A percentile compares a stretch with the other conserved stretches of the same genome.
Evolutionary conservation across 441 rosid genomes (phyloP).

Genomic region (Iberis amara): DNA sequence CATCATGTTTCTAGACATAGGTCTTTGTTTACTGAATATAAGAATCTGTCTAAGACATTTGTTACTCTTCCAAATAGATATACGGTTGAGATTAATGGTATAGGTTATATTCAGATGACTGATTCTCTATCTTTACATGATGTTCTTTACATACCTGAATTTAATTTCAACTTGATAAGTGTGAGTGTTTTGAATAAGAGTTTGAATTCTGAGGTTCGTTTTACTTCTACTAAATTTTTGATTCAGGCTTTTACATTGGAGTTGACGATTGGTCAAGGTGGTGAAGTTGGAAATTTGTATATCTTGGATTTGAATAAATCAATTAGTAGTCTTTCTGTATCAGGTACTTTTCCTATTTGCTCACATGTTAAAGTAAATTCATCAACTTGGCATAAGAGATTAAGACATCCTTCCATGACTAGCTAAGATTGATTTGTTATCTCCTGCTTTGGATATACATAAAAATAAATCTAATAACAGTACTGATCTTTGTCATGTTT

Average conservation of each 20-base stretch:
- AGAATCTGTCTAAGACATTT: background rate
- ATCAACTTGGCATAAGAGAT: background rate
- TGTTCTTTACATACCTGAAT: background rate
- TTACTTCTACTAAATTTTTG: background rate
- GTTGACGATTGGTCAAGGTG: background rate
- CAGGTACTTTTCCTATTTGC: background rate
- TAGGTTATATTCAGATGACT: background rate
- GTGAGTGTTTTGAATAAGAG: background rate
- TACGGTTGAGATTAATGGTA: background rate
- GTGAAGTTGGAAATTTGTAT: background rate
- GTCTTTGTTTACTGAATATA: background rate
- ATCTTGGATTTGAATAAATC: background rate
- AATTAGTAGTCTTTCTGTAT: background rate
- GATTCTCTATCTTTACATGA: background rate
- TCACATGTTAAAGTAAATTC: background rate
- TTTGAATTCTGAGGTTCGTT: background rate
- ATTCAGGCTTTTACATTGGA: too few relatives aligned
- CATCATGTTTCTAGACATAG: background rate
- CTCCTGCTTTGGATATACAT: too few relatives aligned
- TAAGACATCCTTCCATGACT: too few relatives aligned
- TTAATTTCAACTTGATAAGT: background rate
- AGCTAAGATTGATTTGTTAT: too few relatives aligned
- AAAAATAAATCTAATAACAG: too few relatives aligned
- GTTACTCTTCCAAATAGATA: background rate
- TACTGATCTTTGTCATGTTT: too few relatives aligned